A percentile compares a stretch with the other conserved stretches of the same genome.
Conservation (phyloP, 345 rosid species). For the Syzygium jambos region DNA sequence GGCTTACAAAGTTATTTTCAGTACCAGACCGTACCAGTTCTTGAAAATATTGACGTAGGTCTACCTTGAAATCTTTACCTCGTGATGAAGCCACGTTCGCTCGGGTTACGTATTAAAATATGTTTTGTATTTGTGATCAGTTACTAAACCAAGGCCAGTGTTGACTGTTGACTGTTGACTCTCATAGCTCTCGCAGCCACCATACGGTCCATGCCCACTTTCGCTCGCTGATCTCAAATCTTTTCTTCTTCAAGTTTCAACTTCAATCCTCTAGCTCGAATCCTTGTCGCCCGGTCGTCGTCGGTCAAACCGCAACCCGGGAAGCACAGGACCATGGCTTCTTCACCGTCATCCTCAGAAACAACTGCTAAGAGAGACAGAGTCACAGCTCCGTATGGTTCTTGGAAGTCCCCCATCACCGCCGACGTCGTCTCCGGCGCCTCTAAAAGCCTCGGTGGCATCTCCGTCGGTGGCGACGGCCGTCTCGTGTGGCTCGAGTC, state of each 20-base stretch:
- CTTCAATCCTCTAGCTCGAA: background rate
- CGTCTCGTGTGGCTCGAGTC: conserved; percentile 79
- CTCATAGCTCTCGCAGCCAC: conserved; percentile 14
- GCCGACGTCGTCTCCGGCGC: conserved; percentile 79
- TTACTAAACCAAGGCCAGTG: background rate
- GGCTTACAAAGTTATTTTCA: too few relatives aligned
- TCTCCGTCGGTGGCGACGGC: conserved; percentile 61
- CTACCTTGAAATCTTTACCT: background rate
- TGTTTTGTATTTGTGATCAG: background rate
- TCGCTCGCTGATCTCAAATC: conserved; percentile 16
- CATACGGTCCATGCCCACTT: conserved; percentile 10
- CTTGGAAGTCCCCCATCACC: conserved; percentile 93
- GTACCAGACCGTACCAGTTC: too few relatives aligned
- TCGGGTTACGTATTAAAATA: background rate
- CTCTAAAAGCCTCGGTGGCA: conserved; percentile 70
- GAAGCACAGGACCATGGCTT: conserved; percentile 30
- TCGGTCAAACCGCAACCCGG: background rate
- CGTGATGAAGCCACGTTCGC: background rate
- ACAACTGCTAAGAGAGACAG: conserved; percentile 8
- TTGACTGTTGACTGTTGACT: too few relatives aligned
- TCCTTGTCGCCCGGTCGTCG: background rate
- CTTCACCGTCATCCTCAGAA: conserved; percentile 15
- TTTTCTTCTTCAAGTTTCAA: background rate
- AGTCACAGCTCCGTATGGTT: conserved; percentile 69
- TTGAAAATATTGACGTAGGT: background rate